Conservation (phyloP, 768 basidiomycete species). For the Trametes cubensis region DNA sequence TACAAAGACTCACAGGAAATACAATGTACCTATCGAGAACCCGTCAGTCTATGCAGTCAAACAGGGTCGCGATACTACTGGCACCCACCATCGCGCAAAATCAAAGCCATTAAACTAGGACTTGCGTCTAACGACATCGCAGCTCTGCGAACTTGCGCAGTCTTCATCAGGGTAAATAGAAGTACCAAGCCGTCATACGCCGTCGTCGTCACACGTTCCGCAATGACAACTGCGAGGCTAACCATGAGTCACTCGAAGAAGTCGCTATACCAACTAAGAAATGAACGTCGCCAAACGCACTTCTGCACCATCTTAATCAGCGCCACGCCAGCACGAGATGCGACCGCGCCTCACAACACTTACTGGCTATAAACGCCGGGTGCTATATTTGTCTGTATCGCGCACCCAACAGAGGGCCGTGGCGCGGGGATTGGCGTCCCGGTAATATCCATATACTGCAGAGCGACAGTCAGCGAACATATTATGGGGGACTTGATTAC, state of each 20-base stretch:
- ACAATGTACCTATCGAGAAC: neutral
- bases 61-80: neutral
- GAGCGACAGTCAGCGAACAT: no score
- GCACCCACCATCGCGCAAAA: slow-evolving; percentile 24
- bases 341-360: neutral
- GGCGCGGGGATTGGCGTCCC: slow-evolving; percentile 17
- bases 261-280: no score
- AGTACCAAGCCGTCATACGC: slow-evolving; percentile 21
- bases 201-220: slow-evolving; percentile 17
- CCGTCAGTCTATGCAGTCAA: neutral
- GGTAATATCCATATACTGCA: slow-evolving; percentile 14
- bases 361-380: slow-evolving; percentile 17
- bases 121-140: neutral
- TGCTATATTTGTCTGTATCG: slow-evolving; percentile 2
- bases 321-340: no score
- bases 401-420: slow-evolving; percentile 25
- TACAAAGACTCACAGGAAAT: slow-evolving; percentile 6
- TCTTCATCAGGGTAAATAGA: slow-evolving; percentile 19
- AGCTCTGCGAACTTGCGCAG: slow-evolving; percentile 1
- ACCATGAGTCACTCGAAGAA: no score
- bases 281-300: no score
- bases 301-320: no score
- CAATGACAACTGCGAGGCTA: slow-evolving; percentile 16
- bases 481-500: no score
- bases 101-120: slow-evolving; percentile 6